Evolutionary conservation across 2,329 filamentous ascomycete species (phyloP).

Genomic region (Torrubiella hemipterigena): DNA sequence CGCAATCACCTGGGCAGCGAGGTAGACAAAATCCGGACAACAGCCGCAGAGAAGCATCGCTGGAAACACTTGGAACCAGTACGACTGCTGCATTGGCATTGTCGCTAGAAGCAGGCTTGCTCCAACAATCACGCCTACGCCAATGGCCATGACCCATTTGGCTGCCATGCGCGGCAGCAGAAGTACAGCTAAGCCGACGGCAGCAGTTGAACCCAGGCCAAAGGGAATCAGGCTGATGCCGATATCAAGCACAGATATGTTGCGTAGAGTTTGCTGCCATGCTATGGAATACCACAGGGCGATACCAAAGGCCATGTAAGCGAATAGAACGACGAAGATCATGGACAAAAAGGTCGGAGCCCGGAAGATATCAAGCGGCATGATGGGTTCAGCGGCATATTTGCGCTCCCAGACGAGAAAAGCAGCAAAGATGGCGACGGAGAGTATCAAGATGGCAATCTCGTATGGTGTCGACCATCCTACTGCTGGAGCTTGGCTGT

Average conservation of each 20-base stretch:
- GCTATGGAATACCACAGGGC: constrained; percentile 33
- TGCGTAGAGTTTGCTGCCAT: constrained; percentile 30
- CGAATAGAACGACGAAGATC: constrained; percentile 28
- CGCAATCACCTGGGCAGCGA: constrained; percentile 38
- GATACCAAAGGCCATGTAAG: constrained; percentile 36
- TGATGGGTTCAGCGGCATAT: constrained; percentile 26
- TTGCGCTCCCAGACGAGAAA: constrained; percentile 30
- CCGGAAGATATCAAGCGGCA: constrained; percentile 31
- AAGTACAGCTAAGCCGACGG: constrained; percentile 29
- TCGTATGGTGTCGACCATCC: constrained; percentile 31
- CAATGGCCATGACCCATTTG: constrained; percentile 34
- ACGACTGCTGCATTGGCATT: constrained; percentile 30
- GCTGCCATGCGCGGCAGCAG: constrained; percentile 32
- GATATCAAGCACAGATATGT: constrained; percentile 25
- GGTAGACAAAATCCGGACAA: constrained; percentile 37
- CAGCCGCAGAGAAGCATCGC: constrained; percentile 18
- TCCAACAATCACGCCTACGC: constrained; percentile 15
- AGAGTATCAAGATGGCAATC: constrained; percentile 24
- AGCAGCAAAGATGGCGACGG: constrained; percentile 14
- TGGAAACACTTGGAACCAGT: constrained; percentile 26
- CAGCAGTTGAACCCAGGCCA: constrained; percentile 22
- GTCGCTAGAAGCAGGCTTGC: constrained; percentile 19
- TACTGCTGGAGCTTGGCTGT: constrained; percentile 26
- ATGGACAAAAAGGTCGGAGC: constrained; percentile 30
- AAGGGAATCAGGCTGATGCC: constrained; percentile 26